These are phyloP conservation scores for Phytophthora pseudosyringae DNA, from an alignment of 352 stramenopile genomes.

Conservation along the genomic window DNA sequence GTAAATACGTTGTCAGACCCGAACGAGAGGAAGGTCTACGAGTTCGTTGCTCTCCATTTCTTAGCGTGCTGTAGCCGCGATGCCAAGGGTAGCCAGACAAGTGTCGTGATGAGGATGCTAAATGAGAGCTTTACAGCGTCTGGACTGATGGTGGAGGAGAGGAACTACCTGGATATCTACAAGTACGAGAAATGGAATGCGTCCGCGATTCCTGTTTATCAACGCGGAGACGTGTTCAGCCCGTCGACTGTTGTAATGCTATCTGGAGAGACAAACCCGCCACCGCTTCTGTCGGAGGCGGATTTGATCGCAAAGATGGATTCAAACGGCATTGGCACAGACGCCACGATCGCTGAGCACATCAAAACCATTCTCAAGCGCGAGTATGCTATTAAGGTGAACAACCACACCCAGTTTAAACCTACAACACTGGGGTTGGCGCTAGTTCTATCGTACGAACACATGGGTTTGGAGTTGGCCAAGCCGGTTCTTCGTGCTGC, in stretches of 20 bases:
- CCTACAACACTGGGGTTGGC: constrained; percentile 91
- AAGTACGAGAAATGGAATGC: constrained; percentile 94
- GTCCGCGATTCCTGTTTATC: constrained; percentile 87
- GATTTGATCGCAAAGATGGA: constrained; percentile 96
- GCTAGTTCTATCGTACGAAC: constrained; percentile 92
- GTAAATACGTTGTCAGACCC: constrained; percentile 74
- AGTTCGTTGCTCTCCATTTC: constrained; percentile 98
- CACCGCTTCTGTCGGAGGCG: constrained; percentile 90
- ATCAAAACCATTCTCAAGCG: constrained; percentile 99
- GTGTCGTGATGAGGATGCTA: constrained; percentile 87
- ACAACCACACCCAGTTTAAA: constrained; percentile 93
- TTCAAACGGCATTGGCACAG: constrained; percentile 94
- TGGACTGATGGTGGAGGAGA: constrained; percentile 91
- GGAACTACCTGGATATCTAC: constrained; percentile 96
- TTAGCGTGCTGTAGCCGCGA: constrained; percentile 98
- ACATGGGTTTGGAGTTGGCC: constrained; percentile 96
- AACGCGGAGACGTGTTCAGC: constrained; percentile 74
- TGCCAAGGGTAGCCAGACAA: constrained; percentile 91
- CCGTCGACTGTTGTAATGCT: constrained; percentile 77
- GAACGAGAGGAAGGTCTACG: constrained; percentile 96
- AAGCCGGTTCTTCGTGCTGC: constrained; percentile 94
- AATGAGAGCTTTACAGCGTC: constrained; percentile 88
- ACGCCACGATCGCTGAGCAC: constrained; percentile 97
- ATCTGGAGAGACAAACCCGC: constrained; percentile 81
- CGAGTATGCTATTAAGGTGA: constrained; percentile 96